A percentile compares a stretch with the other conserved stretches of the same genome.
phyloP scores from a whole-genome alignment of 306 rosid genomes.

The Prinsepia uniflora region DNA sequence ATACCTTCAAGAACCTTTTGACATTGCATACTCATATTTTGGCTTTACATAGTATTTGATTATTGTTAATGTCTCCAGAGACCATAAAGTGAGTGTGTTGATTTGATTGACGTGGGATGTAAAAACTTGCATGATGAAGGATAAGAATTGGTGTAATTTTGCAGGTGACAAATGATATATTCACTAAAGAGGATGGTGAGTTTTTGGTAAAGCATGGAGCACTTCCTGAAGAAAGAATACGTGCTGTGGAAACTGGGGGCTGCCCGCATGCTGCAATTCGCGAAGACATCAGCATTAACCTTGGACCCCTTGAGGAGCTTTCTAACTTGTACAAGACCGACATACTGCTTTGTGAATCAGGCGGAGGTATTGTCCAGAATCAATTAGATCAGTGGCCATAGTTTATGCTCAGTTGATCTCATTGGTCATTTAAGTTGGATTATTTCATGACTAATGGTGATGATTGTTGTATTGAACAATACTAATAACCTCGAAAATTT shows the following conservation, averaged over 20 bases:
- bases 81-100: not conserved
- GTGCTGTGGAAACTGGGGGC: slow-evolving; percentile 97
- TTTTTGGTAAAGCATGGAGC: slow-evolving; percentile 92
- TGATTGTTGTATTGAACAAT: not conserved
- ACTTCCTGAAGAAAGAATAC: slow-evolving; percentile 86
- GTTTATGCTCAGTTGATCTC: not conserved
- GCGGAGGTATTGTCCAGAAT: slow-evolving; percentile 66
- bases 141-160: not conserved
- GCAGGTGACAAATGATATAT: slow-evolving; percentile 95
- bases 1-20: not conserved
- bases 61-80: not conserved
- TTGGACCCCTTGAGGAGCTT: slow-evolving; percentile 93
- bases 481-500: not conserved
- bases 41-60: not conserved
- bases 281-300: slow-evolving; percentile 96
- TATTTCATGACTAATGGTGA: slow-evolving; percentile 2
- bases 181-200: slow-evolving; percentile 96
- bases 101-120: not conserved
- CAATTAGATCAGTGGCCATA: not conserved
- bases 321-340: slow-evolving; percentile 74
- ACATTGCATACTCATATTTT: not conserved
- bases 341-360: slow-evolving; percentile 95
- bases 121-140: not conserved
- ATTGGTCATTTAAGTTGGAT: not conserved
- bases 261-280: slow-evolving; percentile 97